Percentiles rank a stretch among this genome's conserved stretches.
Evolutionary conservation across 2,329 filamentous ascomycete genomes (phyloP).

Genomic region (Colletotrichum higginsianum): DNA sequence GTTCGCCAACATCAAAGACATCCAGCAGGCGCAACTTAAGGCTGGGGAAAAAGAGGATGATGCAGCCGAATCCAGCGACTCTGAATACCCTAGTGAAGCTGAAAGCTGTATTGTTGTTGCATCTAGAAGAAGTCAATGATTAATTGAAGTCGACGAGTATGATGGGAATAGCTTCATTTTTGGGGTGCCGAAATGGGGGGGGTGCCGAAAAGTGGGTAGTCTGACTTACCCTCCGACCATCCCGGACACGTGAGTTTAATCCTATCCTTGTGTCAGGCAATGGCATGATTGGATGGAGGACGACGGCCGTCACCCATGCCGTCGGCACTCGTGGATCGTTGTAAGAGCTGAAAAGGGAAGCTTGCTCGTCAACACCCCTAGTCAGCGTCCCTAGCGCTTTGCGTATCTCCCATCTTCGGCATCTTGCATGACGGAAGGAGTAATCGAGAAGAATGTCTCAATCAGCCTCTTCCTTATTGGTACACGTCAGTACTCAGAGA

Average conservation of each 20-base stretch:
- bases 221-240: neutral
- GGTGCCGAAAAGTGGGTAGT: too few relatives aligned
- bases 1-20: too few relatives aligned
- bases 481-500: neutral
- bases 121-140: too few relatives aligned
- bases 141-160: too few relatives aligned
- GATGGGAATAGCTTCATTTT: too few relatives aligned
- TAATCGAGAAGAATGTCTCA: neutral
- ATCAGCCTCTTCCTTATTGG: slow-evolving; percentile 1
- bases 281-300: neutral
- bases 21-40: too few relatives aligned
- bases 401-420: slow-evolving; percentile 3
- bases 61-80: too few relatives aligned
- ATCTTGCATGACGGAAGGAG: slow-evolving; percentile 9
- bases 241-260: neutral
- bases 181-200: too few relatives aligned
- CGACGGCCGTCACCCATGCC: neutral
- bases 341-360: neutral
- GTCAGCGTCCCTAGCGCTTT: slow-evolving; percentile 8
- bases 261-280: too few relatives aligned
- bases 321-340: neutral
- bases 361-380: neutral
- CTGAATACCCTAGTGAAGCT: too few relatives aligned
- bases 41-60: too few relatives aligned
- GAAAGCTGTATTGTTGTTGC: too few relatives aligned